These are phyloP conservation scores for Hanseniaspora valbyensis DNA, from an alignment of 805 yeast genomes.

Conservation along the genomic window DNA sequence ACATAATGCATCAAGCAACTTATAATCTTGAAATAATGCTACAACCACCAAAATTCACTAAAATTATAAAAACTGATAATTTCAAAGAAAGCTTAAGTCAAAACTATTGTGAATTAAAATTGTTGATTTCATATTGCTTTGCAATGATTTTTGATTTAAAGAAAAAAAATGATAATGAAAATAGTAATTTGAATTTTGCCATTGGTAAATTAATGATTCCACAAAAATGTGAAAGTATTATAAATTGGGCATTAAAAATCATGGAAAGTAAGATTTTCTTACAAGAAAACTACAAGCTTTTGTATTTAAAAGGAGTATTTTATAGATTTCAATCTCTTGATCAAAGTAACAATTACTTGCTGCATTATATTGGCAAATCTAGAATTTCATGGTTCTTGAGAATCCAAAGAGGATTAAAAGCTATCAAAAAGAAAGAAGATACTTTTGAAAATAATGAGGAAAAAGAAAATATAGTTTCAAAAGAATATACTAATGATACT, in stretches of 20 bases:
- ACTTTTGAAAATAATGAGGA: background rate
- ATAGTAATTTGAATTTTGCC: constrained; percentile 46
- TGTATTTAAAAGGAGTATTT: constrained; percentile 40
- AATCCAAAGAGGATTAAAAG: constrained; percentile 7
- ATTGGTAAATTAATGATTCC: constrained; percentile 57
- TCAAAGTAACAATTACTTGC: constrained; percentile 60
- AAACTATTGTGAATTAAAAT: constrained; percentile 42
- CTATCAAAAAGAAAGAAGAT: background rate
- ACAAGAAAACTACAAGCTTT: constrained; percentile 45
- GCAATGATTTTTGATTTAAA: constrained; percentile 37
- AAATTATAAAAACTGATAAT: constrained; percentile 40
- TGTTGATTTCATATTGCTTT: constrained; percentile 43
- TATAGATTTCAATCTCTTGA: constrained; percentile 55
- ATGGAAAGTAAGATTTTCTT: constrained; percentile 57
- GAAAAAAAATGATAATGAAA: constrained; percentile 42
- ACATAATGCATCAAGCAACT: background rate
- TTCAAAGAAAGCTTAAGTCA: constrained; percentile 42
- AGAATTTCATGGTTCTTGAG: constrained; percentile 26
- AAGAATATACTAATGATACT: background rate
- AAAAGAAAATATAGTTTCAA: background rate
- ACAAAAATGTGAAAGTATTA: constrained; percentile 37
- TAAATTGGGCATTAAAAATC: constrained; percentile 55
- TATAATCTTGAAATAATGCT: background rate
- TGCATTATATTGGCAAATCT: constrained; percentile 42
- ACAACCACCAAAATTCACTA: constrained; percentile 33